These are phyloP conservation scores for Aspergillus sp. DNA, from an alignment of 2,329 filamentous ascomycete genomes.

Conservation along the genomic window DNA sequence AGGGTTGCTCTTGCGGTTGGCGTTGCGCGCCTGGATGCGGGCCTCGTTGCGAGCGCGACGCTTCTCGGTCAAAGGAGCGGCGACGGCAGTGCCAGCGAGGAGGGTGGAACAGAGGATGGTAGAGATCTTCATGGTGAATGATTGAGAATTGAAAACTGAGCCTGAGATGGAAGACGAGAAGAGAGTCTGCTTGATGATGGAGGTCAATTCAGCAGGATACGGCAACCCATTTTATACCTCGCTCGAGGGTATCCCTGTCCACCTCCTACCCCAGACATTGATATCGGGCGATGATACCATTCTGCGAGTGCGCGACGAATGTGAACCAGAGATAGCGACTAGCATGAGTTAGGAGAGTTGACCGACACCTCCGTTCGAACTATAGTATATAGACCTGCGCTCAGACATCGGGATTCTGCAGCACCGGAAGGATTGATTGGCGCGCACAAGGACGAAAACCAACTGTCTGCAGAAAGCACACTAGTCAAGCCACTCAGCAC, in stretches of 20 bases:
- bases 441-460: no score
- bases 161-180: not conserved
- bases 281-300: not conserved
- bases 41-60: slow-evolving; percentile 32
- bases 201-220: not conserved
- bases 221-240: not conserved
- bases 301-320: not conserved
- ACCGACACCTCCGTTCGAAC: not conserved
- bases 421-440: no score
- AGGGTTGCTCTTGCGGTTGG: slow-evolving; percentile 28
- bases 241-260: not conserved
- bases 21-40: slow-evolving; percentile 27
- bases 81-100: slow-evolving; percentile 44
- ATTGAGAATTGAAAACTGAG: no score
- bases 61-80: slow-evolving; percentile 47
- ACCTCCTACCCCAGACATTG: not conserved
- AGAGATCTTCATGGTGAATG: slow-evolving; percentile 50
- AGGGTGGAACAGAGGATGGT: slow-evolving; percentile 37
- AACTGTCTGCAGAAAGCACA: no score
- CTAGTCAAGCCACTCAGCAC: no score
- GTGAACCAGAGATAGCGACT: not conserved
- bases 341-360: not conserved
- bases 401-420: no score
- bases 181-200: no score
- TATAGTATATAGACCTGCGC: not conserved